Conservation (phyloP, 225 moss, liverwort and hornwort genomes). For the Polytrichum formosum region DNA sequence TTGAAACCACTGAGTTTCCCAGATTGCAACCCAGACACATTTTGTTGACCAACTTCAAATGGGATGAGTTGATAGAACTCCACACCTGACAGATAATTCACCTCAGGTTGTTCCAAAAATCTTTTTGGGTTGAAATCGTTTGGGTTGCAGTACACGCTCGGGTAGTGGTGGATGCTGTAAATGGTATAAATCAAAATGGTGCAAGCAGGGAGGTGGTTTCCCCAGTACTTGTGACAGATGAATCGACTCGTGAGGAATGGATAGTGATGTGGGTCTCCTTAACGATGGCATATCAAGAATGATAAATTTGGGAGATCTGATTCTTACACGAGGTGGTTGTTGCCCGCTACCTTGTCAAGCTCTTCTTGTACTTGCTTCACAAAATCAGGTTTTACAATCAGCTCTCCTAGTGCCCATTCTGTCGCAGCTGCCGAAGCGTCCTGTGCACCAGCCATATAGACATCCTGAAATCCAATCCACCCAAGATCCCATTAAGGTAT, state of each 20-base stretch:
- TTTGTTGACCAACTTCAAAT: conserved; percentile 26
- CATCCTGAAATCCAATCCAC: too few species aligned
- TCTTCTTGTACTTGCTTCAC: conserved; percentile 42
- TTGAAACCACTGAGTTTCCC: conserved; percentile 5
- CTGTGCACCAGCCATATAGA: too few species aligned
- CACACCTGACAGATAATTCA: too few species aligned
- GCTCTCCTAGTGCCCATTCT: conserved; percentile 59
- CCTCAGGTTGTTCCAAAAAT: too few species aligned
- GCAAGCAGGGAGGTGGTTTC: conserved; percentile 50
- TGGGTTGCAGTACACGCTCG: conserved; percentile 8
- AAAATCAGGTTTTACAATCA: conserved; percentile 50
- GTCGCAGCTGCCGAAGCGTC: neutral
- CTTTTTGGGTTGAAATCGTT: too few species aligned
- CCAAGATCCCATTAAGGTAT: too few species aligned
- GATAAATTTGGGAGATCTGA: conserved; percentile 50
- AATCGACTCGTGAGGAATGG: conserved; percentile 44
- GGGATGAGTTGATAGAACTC: conserved; percentile 21
- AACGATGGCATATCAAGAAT: conserved; percentile 57
- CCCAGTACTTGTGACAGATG: conserved; percentile 32
- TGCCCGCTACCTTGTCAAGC: conserved; percentile 57
- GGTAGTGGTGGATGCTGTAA: conserved; percentile 37
- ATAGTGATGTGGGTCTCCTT: conserved; percentile 54
- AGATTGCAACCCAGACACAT: conserved; percentile 40
- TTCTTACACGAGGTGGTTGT: conserved; percentile 47
- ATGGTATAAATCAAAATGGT: conserved; percentile 52